Base-by-base conservation (phyloP, 352 stramenopile species). In the Phytophthora citrophthora region DNA sequence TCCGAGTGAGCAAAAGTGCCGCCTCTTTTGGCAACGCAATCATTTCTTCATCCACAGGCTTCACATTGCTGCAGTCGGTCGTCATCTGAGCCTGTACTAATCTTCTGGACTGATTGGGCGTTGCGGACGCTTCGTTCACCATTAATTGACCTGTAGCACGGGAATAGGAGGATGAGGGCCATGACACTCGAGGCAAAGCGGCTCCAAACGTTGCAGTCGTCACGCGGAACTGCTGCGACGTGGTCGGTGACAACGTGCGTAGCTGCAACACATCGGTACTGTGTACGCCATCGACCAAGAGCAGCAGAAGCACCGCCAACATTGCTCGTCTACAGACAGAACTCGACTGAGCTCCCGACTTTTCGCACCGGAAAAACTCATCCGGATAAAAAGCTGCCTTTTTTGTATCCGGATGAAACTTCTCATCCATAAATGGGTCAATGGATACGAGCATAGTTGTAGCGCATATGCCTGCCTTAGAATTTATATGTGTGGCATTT, bases 1-100 rank as follows among this genome's bases (percentile, higher is more conserved):
- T 77, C 20, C 83, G 70, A 23, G 81, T 61, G 18, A 91, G 27
- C 27, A 91, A 60, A 53, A 87, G 64, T 4, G 80, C 78, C 34
- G 36, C 49, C 29, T 51, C 29, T 10, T 18, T 18, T 4, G 54
- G 45, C 6, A 64, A 36, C 15, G 36, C 20, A 8, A 26, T 12
- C 54, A 54, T 34, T 36, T 61, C 27, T 39, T 38, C 34, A 11
- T 52, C 44, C 18, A 51, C 16, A 4, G 43, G 45, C 8, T 23
- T 41, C 13, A 62, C 48, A 32, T 5, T 11, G 13, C 9, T 52
- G 34, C 74, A 82, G 32, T 82, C 60, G 4, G 36, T 23, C 2
- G 53, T 51, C 15, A 72, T 48, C 4, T 54, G 23, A 11, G 45
- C 74, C 26, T 43, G 65, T 3, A 65, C 44, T 5, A 79, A 26